Percentiles rank a stretch among this genome's conserved stretches.
These are phyloP conservation scores for Laguncularia racemosa DNA, from an alignment of 345 rosid genomes.

Conservation along the genomic window DNA sequence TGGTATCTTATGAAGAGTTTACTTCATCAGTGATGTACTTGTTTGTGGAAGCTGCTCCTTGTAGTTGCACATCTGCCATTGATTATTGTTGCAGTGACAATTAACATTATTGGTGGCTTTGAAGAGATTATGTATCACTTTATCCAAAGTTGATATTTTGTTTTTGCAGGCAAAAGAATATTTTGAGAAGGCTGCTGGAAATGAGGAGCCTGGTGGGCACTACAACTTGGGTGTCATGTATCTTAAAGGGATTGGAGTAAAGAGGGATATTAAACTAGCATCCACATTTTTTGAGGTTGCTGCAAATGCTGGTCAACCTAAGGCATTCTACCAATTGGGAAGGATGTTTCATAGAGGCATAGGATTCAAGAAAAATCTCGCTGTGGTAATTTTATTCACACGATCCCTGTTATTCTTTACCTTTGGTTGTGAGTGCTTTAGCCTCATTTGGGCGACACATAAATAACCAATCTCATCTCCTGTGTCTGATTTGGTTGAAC, in stretches of 20 bases:
- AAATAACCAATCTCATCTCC: no score
- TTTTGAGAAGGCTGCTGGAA: conserved; percentile 84
- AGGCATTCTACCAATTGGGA: conserved; percentile 97
- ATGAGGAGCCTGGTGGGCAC: conserved; percentile 78
- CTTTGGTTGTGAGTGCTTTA: no score
- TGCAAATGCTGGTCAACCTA: conserved; percentile 93
- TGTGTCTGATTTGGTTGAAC: no score
- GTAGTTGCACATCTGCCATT: no score
- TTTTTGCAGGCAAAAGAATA: conserved; percentile 77
- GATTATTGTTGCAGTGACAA: no score
- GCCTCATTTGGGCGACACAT: no score
- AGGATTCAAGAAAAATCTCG: conserved; percentile 76
- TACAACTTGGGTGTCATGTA: conserved; percentile 94
- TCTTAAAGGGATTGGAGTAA: conserved; percentile 85
- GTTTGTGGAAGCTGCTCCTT: no score
- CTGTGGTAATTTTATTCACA: conserved; percentile 40
- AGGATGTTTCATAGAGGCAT: conserved; percentile 97
- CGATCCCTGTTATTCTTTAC: no score
- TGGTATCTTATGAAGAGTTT: no score
- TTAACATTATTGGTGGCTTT: neutral
- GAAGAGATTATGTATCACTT: neutral
- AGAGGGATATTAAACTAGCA: conserved; percentile 78
- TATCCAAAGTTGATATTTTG: conserved; percentile 5
- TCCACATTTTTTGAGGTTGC: conserved; percentile 63
- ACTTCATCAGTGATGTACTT: no score